Conservation (phyloP, 192 early-diverging fungal species). For the Fimicolochytrium jonesii region DNA sequence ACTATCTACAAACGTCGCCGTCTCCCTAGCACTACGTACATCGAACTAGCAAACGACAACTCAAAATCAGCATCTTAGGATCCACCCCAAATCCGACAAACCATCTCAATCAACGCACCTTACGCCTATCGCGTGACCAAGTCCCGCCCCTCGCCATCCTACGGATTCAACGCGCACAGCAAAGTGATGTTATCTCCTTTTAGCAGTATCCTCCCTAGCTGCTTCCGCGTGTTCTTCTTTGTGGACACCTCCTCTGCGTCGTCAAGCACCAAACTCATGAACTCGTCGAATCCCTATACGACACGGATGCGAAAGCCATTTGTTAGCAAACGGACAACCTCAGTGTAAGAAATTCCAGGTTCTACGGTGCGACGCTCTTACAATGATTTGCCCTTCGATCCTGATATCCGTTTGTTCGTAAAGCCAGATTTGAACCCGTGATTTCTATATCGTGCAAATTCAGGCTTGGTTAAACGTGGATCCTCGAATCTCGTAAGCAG, state of each 20-base stretch:
- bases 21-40: too few relatives aligned
- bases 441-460: constrained; percentile 53
- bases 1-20: too few relatives aligned
- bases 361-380: too few relatives aligned
- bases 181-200: constrained; percentile 98
- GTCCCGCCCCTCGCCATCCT: not conserved
- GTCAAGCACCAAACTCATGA: constrained; percentile 95
- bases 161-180: constrained; percentile 19
- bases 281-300: constrained; percentile 93
- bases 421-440: constrained; percentile 90
- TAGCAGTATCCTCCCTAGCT: constrained; percentile 84
- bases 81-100: too few relatives aligned
- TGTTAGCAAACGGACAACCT: too few relatives aligned
- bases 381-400: constrained; percentile 92
- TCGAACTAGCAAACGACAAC: too few relatives aligned
- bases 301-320: too few relatives aligned
- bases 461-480: not conserved
- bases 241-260: constrained; percentile 77
- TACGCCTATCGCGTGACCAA: too few relatives aligned
- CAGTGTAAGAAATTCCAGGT: too few relatives aligned
- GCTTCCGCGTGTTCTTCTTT: constrained; percentile 72
- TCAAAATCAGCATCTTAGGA: too few relatives aligned
- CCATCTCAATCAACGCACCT: too few relatives aligned
- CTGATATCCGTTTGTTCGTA: constrained; percentile 79
- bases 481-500: too few relatives aligned